Base-by-base conservation (phyloP, 176 grass and related monocot species). In the Zoysia japonica region DNA sequence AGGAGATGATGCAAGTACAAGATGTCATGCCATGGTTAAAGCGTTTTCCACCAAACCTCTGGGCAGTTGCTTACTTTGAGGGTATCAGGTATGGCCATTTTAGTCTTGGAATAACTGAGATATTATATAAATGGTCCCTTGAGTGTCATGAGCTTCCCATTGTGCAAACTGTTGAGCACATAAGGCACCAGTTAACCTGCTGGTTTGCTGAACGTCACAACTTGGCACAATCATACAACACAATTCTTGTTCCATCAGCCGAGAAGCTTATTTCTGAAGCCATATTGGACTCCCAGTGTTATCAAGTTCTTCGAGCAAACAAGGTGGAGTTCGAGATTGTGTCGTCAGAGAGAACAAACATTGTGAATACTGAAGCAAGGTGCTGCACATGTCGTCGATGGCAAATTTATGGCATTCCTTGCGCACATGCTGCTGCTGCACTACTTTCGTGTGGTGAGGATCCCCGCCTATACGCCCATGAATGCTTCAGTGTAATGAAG, bases 261-360 rank as follows among this genome's bases (percentile, higher is more conserved):
- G 96, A 98, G 86, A 98, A 93, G 79, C 71, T 91, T 7, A 95
- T 98, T 87, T 85, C 88, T 1, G 96, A 98, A 85, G 90, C 96
- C 47, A 91, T 90, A 59, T 39, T 88, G 67, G 92, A 98, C 80
- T 92, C 92, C 71, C 44, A 45, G 62, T 98, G 96, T 75, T 98
- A 98, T 83, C 92, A 98, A 89, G 96, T 98, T 70, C 90, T 98
- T 42, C 81, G 92, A 85, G 96, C 96, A 75, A 98, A 98, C 81
- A 98, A 95, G 82, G 96, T 98, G 57, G 96, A 98, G 81, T 98
- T 98, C 87, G 96, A 98, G 78, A 95, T 98, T 2, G 96, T 98
- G 63, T 98, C 96, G 47, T 87, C 90, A 9, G 96, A 98, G 83
- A 74, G 92, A 82, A 98, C 96, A 70, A 98, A 98, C 72, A 98